Base-by-base conservation (phyloP, 2,329 filamentous ascomycete genomes). In the Botrytis tulipae region DNA sequence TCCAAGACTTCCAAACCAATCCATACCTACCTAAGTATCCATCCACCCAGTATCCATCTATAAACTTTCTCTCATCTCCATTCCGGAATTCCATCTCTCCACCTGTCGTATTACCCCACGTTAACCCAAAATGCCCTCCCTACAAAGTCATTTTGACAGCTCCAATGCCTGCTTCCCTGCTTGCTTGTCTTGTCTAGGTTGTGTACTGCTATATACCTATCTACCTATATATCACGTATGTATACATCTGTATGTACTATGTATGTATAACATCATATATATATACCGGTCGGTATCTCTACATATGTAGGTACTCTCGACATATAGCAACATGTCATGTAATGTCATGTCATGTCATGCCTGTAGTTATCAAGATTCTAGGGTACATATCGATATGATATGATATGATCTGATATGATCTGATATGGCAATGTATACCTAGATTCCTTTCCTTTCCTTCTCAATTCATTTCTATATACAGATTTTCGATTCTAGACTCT, bases 101-200 rank as follows among this genome's bases (percentile, higher is more conserved):
- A 61, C 32, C 59, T 61, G 40, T 48, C 18, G 42, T 66, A 20
- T 35, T 46, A 66, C 63, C 63, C 63, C 42, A 66, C 63, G 42
- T 48, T 32, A 48, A 35, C 20, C 25, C 25, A 16, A 14, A 16
- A 22, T 6, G 35, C 8, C 59, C 20, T 20, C 14, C 14, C 10
- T 59, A 3, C 3, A 37, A 22, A n/a, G 22, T 6, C 6, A n/a
- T 42, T 2, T 62, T 62, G 60, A 42, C 35, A 40, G 60, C 35
- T 42, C 35, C 25, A 18, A 37, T 61, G 20, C 35, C 18, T 59
- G 57, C 12, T 3, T 57, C 16, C 0, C 6, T n/a, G 10, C 25
- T n/a, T 16, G 25, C 2, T 2, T 25, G 10, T 51, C 25, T n/a
- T 7, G 25, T 1, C 5, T 14, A 35, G 18, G 29, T 57, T 57